phyloP scores from a whole-genome alignment of 495 filamentous ascomycete species.

The Daldinia decipiens region DNA sequence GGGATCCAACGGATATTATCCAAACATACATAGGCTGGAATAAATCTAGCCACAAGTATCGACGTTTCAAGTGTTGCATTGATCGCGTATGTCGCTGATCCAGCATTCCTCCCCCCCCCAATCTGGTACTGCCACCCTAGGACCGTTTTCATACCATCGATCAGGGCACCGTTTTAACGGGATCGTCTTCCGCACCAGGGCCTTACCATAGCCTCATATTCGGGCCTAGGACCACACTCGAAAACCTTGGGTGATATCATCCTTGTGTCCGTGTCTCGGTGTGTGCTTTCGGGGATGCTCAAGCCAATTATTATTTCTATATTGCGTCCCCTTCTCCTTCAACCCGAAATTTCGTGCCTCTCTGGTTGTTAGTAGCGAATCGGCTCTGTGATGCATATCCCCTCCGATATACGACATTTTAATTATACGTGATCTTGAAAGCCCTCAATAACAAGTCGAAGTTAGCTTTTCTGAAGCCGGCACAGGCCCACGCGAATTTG shows the following conservation, averaged over 20 bases:
- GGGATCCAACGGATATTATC: slow-evolving; percentile 34
- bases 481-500: slow-evolving; percentile 9
- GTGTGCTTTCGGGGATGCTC: not conserved
- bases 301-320: slow-evolving; percentile 29
- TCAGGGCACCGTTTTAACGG: slow-evolving; percentile 30
- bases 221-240: slow-evolving; percentile 15
- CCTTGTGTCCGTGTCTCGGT: slow-evolving; percentile 29
- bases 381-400: slow-evolving; percentile 22
- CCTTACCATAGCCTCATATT: slow-evolving; percentile 31
- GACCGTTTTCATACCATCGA: slow-evolving; percentile 34
- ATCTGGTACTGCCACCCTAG: slow-evolving; percentile 16
- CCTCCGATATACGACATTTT: slow-evolving; percentile 24
- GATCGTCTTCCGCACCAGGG: slow-evolving; percentile 34
- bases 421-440: slow-evolving; percentile 22
- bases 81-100: slow-evolving; percentile 32
- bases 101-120: slow-evolving; percentile 29
- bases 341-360: slow-evolving; percentile 17
- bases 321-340: slow-evolving; percentile 15
- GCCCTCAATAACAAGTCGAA: slow-evolving; percentile 10
- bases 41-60: slow-evolving; percentile 18
- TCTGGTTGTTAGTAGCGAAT: slow-evolving; percentile 5
- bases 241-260: slow-evolving; percentile 29
- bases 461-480: slow-evolving; percentile 11
- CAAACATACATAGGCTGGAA: slow-evolving; percentile 40
- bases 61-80: slow-evolving; percentile 36